A percentile compares a stretch with the other conserved stretches of the same genome.
phyloP scores from a whole-genome alignment of 1,139 yeast species.

The Sugiyamaella castrensis region DNA sequence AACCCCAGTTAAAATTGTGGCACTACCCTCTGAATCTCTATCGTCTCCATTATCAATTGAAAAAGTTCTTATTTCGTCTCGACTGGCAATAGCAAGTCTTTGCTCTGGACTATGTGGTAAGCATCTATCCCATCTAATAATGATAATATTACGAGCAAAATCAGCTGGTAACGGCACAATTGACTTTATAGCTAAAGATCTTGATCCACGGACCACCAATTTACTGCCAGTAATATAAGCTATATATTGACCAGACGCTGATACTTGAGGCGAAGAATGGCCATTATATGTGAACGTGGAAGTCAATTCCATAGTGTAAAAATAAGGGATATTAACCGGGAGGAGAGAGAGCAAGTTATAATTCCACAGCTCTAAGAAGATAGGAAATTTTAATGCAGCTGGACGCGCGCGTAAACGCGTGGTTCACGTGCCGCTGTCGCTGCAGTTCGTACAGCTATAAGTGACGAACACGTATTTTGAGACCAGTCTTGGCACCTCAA shows the following conservation, averaged over 20 bases:
- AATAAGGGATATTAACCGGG: too few relatives aligned
- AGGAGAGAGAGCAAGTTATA: slow-evolving; percentile 1
- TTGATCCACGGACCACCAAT: slow-evolving; percentile 23
- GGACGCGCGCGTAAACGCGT: too few relatives aligned
- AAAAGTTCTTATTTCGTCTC: slow-evolving; percentile 22
- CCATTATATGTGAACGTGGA: slow-evolving; percentile 17
- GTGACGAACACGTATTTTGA: too few relatives aligned
- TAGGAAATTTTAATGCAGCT: too few relatives aligned
- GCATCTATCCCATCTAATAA: slow-evolving; percentile 24
- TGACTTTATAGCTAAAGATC: slow-evolving; percentile 25
- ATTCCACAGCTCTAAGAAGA: neutral
- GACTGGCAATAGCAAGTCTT: slow-evolving; percentile 25
- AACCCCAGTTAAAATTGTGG: slow-evolving; percentile 20
- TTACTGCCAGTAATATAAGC: slow-evolving; percentile 26
- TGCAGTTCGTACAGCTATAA: too few relatives aligned
- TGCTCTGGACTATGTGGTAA: slow-evolving; percentile 21
- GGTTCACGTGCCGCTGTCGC: too few relatives aligned
- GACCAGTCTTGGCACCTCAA: too few relatives aligned
- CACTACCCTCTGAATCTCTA: slow-evolving; percentile 12
- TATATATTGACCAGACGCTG: slow-evolving; percentile 22
- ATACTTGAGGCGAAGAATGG: slow-evolving; percentile 22
- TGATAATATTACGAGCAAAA: slow-evolving; percentile 19
- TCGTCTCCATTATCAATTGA: slow-evolving; percentile 15
- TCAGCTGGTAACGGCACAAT: slow-evolving; percentile 20
- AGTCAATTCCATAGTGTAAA: slow-evolving; percentile 13